Percentiles rank a stretch among this genome's conserved stretches.
phyloP scores from a whole-genome alignment of 176 grass and related monocot genomes.

The Oryza coarctata region DNA sequence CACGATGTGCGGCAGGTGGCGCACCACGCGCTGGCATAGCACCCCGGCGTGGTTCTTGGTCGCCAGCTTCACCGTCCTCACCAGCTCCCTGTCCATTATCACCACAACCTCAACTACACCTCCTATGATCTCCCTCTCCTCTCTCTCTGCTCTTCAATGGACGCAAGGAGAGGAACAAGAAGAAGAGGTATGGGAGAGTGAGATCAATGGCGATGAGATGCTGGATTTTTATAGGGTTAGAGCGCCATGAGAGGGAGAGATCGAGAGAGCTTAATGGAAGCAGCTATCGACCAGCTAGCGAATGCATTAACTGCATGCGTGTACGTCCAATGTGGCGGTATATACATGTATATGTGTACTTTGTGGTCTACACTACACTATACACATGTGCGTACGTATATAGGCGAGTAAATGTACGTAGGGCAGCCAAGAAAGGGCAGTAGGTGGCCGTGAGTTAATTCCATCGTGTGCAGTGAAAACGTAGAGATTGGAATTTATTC shows the following conservation, averaged over 20 bases:
- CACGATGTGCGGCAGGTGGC: slow-evolving; percentile 39
- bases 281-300: not conserved
- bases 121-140: not conserved
- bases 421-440: not conserved
- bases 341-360: not conserved
- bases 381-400: no score
- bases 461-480: not conserved
- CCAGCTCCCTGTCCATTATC: slow-evolving; percentile 27
- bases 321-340: not conserved
- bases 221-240: slow-evolving; percentile 57
- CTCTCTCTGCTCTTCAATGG: not conserved
- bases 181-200: not conserved
- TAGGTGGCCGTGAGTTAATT: not conserved
- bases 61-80: slow-evolving; percentile 33
- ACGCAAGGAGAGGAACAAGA: not conserved
- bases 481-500: not conserved
- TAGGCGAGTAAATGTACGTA: not conserved
- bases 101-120: not conserved
- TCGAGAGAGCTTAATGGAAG: slow-evolving; percentile 15
- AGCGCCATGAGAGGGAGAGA: not conserved
- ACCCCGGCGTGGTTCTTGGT: slow-evolving; percentile 37
- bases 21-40: slow-evolving; percentile 26
- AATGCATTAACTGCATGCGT: slow-evolving; percentile 15
- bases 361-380: no score
- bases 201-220: not conserved